Evolutionary conservation across 192 early-diverging fungal genomes (phyloP).

Genomic region (Cladochytrium replicatum): DNA sequence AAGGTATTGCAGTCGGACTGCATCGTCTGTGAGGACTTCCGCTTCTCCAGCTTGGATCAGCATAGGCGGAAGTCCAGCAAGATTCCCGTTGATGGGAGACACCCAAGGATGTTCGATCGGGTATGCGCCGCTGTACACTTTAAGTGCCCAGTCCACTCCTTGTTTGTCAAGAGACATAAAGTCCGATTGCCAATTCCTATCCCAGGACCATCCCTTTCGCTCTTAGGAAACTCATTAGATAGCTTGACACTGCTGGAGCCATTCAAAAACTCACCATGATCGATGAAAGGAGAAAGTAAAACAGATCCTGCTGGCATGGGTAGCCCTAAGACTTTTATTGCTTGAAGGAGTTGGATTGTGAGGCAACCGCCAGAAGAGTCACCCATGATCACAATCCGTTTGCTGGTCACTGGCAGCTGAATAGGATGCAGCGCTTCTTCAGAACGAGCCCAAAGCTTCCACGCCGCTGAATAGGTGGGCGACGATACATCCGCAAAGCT

Average conservation of each 20-base stretch:
- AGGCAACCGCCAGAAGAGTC: constrained; percentile 19
- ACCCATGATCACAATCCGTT: constrained; percentile 11
- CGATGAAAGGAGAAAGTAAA: constrained; percentile 43
- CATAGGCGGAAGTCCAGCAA: constrained; percentile 20
- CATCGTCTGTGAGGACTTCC: constrained; percentile 32
- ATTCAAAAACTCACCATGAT: constrained; percentile 18
- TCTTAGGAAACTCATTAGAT: background rate
- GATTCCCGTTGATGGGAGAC: constrained; percentile 14
- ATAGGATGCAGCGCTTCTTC: background rate
- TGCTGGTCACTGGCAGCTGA: constrained; percentile 2
- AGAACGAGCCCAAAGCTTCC: too few species aligned
- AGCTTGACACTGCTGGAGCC: background rate
- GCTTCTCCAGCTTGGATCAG: constrained; percentile 35
- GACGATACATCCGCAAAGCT: too few species aligned
- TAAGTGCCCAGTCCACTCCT: constrained; percentile 25
- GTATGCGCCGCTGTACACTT: constrained; percentile 6
- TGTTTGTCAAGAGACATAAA: constrained; percentile 22
- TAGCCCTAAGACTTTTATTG: constrained; percentile 38
- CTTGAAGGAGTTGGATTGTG: constrained; percentile 25
- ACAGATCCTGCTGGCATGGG: constrained; percentile 43
- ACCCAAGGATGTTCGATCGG: constrained; percentile 13
- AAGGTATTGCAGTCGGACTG: constrained; percentile 7
- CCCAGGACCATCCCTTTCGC: constrained; percentile 1
- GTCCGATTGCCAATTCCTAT: constrained; percentile 16
- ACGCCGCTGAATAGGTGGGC: too few species aligned